Base-by-base conservation (phyloP, 768 basidiomycete genomes). In the Russula sp. region DNA sequence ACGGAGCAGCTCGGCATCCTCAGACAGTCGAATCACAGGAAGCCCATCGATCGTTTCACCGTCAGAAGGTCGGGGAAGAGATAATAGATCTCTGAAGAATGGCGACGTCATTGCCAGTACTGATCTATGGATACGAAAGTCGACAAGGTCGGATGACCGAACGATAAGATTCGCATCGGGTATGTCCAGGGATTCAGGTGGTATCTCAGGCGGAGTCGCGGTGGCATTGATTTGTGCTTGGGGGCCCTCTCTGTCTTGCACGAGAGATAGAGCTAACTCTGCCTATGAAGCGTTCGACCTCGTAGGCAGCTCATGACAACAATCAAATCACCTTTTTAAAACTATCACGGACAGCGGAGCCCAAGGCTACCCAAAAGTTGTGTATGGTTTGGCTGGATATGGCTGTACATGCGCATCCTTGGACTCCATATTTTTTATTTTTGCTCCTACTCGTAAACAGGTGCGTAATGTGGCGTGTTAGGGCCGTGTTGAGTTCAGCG, bases 61-160 rank as follows among this genome's bases (percentile, higher is more conserved):
- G 4, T 54, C 45, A 18, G 45, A 7, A 20, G 58, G 39, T 16
- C 43, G 58, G 8, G 14, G 52, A n/a, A n/a, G n/a, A n/a, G n/a
- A n/a, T n/a, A n/a, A n/a, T n/a, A n/a, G n/a, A n/a, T n/a, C n/a
- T n/a, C n/a, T n/a, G n/a, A n/a, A n/a, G n/a, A n/a, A n/a, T n/a
- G n/a, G n/a, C n/a, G n/a, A n/a, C n/a, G n/a, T n/a, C 38, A 41
- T 41, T 25, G 51, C 34, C 10, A 60, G 43, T 35, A 54, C 25
- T 13, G 43, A 11, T 29, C 53, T 52, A 36, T 60, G 59, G 25
- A 60, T 45, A 7, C 32, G 42, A n/a, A 60, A 60, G 38, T 48
- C 1, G 35, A 47, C 36, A 11, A 20, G 5, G 45, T 60, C 59
- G 2, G 48, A 50, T 16, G 58, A 59, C 14, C 41, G 48, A 8